These are phyloP conservation scores for Luvunga scandens DNA, from an alignment of 345 rosid species.

Conservation along the genomic window DNA sequence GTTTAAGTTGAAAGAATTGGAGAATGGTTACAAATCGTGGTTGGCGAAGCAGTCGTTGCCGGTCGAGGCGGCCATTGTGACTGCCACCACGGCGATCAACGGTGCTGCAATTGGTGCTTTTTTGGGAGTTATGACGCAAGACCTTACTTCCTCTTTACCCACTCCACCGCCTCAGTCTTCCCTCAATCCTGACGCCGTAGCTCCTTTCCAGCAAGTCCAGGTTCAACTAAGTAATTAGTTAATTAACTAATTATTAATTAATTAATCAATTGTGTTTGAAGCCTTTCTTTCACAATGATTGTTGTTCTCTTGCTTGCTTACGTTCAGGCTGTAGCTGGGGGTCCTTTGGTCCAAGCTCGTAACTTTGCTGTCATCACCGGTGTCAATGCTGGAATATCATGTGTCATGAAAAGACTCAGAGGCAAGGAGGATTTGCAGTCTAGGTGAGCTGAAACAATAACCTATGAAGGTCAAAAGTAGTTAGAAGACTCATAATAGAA, in stretches of 20 bases:
- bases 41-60: conserved; percentile 68
- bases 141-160: conserved; percentile 45
- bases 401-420: conserved; percentile 81
- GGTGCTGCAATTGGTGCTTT: conserved; percentile 86
- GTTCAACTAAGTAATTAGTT: conserved; percentile 23
- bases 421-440: conserved; percentile 95
- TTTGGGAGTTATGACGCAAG: conserved; percentile 69
- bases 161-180: conserved; percentile 46
- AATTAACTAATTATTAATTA: no score
- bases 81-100: conserved; percentile 67
- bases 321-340: conserved; percentile 80
- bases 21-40: conserved; percentile 69
- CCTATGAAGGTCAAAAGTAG: no score
- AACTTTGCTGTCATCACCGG: conserved; percentile 94
- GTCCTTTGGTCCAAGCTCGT: conserved; percentile 93
- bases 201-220: conserved; percentile 88
- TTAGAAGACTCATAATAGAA: no score
- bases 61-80: conserved; percentile 74
- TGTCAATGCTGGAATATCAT: conserved; percentile 86
- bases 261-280: no score
- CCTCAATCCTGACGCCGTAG: conserved; percentile 77
- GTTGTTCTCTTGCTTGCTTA: background rate
- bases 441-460: conserved; percentile 41
- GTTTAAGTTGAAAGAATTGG: conserved; percentile 56
- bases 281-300: no score